These are phyloP conservation scores for Oemleria cerasiformis DNA, from an alignment of 306 rosid genomes.

Conservation along the genomic window DNA sequence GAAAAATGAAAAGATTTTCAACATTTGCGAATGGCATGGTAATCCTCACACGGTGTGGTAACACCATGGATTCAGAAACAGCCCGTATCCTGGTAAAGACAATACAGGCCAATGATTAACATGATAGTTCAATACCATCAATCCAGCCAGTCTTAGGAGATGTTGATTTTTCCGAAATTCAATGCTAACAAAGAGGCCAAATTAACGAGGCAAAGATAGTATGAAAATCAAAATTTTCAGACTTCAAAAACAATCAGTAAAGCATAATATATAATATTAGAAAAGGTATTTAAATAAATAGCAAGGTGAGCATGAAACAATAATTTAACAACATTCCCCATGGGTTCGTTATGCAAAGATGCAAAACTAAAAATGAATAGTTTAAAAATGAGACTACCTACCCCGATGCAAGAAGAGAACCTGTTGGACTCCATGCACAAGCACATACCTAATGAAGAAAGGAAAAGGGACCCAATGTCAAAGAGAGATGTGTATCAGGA, in stretches of 20 bases:
- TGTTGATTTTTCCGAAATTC: not conserved
- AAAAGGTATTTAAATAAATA: not conserved
- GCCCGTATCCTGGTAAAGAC: not conserved
- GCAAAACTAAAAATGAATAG: not conserved
- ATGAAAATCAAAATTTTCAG: not conserved
- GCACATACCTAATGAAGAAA: conserved; percentile 75
- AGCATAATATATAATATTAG: not conserved
- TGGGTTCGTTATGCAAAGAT: not conserved
- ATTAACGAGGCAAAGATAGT: not conserved
- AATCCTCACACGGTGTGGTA: not conserved
- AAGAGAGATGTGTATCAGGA: conserved; percentile 15
- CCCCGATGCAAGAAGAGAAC: conserved; percentile 98
- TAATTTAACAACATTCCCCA: not conserved
- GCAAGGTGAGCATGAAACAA: not conserved
- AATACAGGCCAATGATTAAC: not conserved
- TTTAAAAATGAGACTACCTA: conserved; percentile 31
- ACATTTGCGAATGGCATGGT: not conserved
- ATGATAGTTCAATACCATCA: not conserved
- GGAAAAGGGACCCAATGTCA: conserved; percentile 27
- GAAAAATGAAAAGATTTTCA: not conserved
- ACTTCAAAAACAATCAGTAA: not conserved
- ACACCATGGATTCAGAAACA: not conserved
- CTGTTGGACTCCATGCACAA: conserved; percentile 97
- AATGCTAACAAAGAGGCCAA: not conserved
- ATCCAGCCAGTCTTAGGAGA: not conserved